A percentile compares a stretch with the other conserved stretches of the same genome.
phyloP scores from a whole-genome alignment of 257 asterid species.

The Verbena officinalis region DNA sequence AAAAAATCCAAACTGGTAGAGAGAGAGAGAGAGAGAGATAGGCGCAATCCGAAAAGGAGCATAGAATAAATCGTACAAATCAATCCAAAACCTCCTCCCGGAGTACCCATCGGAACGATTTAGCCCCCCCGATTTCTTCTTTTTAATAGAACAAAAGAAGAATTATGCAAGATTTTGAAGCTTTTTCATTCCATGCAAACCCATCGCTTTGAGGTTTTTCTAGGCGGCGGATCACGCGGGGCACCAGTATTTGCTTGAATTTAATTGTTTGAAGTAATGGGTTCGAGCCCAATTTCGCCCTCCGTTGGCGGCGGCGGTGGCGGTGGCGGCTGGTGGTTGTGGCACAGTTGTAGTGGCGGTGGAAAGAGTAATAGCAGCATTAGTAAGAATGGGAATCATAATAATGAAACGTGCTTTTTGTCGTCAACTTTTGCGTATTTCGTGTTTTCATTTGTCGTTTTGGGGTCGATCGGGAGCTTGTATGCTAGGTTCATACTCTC shows the following conservation, averaged over 20 bases:
- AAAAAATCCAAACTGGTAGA: slow-evolving; percentile 21
- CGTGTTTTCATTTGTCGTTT: slow-evolving; percentile 56
- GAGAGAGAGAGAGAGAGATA: neutral
- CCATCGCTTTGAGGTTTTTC: slow-evolving; percentile 22
- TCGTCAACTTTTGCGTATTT: slow-evolving; percentile 60
- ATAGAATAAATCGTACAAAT: neutral
- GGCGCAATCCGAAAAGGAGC: slow-evolving; percentile 8
- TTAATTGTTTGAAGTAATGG: slow-evolving; percentile 35
- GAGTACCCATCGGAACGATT: neutral
- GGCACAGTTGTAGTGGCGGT: slow-evolving; percentile 23
- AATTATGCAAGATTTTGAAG: slow-evolving; percentile 21
- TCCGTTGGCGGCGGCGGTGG: slow-evolving; percentile 30
- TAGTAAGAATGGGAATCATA: slow-evolving; percentile 24
- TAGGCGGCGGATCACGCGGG: neutral
- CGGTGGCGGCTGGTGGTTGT: slow-evolving; percentile 41
- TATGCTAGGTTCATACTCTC: slow-evolving; percentile 60
- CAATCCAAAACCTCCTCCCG: neutral
- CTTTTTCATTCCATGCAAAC: slow-evolving; percentile 26
- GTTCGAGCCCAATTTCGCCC: slow-evolving; percentile 33
- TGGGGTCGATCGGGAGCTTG: slow-evolving; percentile 72
- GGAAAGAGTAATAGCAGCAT: slow-evolving; percentile 15
- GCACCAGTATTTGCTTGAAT: neutral
- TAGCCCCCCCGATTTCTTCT: neutral
- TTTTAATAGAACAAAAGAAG: neutral
- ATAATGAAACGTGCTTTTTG: slow-evolving; percentile 31